Evolutionary conservation across 306 rosid genomes (phyloP).

Genomic region (Carpinus viminea): DNA sequence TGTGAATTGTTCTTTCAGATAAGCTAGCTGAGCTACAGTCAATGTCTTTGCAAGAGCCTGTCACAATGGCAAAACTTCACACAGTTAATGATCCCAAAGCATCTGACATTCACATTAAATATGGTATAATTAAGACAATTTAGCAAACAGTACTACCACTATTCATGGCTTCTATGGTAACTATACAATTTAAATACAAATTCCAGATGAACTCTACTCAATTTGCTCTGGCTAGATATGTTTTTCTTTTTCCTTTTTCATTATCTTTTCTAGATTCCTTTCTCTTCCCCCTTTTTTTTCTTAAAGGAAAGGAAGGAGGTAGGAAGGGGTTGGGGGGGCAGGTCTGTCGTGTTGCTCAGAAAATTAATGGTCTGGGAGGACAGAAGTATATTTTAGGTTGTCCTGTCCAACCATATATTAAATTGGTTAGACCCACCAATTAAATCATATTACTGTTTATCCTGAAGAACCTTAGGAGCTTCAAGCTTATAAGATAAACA

Average conservation of each 20-base stretch:
- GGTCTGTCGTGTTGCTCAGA: not conserved
- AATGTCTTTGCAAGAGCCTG: constrained; percentile 89
- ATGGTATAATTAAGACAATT: not conserved
- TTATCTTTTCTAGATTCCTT: not conserved
- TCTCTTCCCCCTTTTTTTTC: not conserved
- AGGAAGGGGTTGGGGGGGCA: not conserved
- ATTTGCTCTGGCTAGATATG: not conserved
- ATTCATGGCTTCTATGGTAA: constrained; percentile 4
- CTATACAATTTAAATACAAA: not conserved
- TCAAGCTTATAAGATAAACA: not conserved
- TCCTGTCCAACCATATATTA: not conserved
- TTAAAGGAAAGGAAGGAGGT: not conserved
- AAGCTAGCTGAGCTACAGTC: constrained; percentile 64
- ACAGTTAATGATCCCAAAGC: not conserved
- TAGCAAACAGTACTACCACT: not conserved
- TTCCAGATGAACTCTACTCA: not conserved
- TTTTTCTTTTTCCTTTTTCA: not conserved
- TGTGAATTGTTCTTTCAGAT: constrained; percentile 71
- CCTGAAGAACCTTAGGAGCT: not conserved
- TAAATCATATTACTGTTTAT: not conserved
- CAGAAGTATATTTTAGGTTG: not conserved
- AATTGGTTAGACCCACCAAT: not conserved
- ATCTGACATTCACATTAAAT: not conserved
- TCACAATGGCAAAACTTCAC: constrained; percentile 28
- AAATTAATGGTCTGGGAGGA: not conserved